Evolutionary conservation across 176 grass and related monocot species (phyloP).

Genomic region (Puya raimondii): DNA sequence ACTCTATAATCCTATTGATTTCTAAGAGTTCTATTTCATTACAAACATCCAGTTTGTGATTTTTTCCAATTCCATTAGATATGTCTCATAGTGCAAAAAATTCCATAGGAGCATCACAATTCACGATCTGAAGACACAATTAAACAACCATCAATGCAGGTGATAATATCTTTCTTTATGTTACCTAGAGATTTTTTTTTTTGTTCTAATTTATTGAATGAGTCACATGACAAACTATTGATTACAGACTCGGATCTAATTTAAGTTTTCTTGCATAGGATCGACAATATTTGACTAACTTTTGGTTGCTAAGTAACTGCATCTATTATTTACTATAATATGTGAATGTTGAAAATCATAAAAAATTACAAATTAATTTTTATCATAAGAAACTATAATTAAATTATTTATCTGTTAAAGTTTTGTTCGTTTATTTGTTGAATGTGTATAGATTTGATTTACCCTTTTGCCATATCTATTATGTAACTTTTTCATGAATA

Average conservation of each 20-base stretch:
- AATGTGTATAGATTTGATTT: neutral
- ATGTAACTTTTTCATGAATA: neutral
- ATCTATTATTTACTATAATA: no score
- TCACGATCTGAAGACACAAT: constrained; percentile 85
- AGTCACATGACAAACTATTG: neutral
- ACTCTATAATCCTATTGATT: no score
- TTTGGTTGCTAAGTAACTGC: neutral
- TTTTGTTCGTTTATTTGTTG: neutral
- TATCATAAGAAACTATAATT: no score
- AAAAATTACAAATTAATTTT: no score
- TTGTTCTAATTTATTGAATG: constrained; percentile 11
- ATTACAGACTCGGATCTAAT: neutral
- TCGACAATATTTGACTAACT: neutral
- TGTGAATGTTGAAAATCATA: no score
- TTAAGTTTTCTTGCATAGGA: neutral
- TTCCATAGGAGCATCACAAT: no score
- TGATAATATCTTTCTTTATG: constrained; percentile 13
- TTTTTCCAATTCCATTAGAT: no score
- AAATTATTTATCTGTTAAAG: no score
- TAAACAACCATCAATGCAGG: constrained; percentile 97
- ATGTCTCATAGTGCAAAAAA: no score
- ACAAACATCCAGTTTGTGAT: no score
- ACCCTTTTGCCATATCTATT: neutral
- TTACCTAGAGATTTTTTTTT: constrained; percentile 3
- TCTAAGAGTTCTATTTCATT: no score